phyloP scores from a whole-genome alignment of 768 basidiomycete species.

The Trametes coccinea region DNA sequence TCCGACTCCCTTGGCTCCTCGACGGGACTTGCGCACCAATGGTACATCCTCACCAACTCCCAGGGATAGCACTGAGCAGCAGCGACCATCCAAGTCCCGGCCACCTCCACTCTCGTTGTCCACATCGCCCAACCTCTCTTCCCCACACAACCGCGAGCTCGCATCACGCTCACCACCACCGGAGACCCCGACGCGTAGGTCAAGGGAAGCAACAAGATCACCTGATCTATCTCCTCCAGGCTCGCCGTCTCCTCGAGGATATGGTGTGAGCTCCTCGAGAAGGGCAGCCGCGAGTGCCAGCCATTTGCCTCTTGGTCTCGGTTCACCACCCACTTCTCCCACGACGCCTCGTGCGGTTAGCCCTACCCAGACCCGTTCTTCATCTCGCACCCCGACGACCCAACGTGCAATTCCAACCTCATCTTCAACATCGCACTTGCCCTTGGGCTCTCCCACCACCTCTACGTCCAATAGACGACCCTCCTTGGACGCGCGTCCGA shows the following conservation, averaged over 20 bases:
- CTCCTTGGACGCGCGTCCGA: conserved; percentile 37
- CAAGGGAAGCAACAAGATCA: conserved; percentile 27
- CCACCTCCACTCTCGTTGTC: conserved; percentile 26
- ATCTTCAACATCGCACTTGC: conserved; percentile 50
- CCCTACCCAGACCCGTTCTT: conserved; percentile 45
- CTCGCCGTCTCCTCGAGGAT: conserved; percentile 47
- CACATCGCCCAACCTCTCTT: conserved; percentile 21
- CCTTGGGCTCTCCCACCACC: conserved; percentile 38
- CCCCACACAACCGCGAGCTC: conserved; percentile 18
- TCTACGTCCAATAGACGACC: conserved; percentile 33
- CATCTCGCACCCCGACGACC: conserved; percentile 40
- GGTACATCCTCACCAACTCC: conserved; percentile 27
- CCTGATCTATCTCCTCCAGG: conserved; percentile 40
- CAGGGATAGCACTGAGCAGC: conserved; percentile 22
- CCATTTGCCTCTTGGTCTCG: conserved; percentile 41
- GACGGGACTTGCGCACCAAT: conserved; percentile 32
- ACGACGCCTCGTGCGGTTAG: conserved; percentile 40
- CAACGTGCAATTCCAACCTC: conserved; percentile 47
- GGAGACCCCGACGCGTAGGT: conserved; percentile 38
- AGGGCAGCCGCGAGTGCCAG: conserved; percentile 41
- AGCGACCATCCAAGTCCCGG: conserved; percentile 33
- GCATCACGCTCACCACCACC: conserved; percentile 20
- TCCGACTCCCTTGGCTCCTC: conserved; percentile 38
- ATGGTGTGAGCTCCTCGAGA: conserved; percentile 40
- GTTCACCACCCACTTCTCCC: conserved; percentile 42